These are phyloP conservation scores for Colletotrichum costaricense DNA, from an alignment of 2,329 filamentous ascomycete species.

Conservation along the genomic window DNA sequence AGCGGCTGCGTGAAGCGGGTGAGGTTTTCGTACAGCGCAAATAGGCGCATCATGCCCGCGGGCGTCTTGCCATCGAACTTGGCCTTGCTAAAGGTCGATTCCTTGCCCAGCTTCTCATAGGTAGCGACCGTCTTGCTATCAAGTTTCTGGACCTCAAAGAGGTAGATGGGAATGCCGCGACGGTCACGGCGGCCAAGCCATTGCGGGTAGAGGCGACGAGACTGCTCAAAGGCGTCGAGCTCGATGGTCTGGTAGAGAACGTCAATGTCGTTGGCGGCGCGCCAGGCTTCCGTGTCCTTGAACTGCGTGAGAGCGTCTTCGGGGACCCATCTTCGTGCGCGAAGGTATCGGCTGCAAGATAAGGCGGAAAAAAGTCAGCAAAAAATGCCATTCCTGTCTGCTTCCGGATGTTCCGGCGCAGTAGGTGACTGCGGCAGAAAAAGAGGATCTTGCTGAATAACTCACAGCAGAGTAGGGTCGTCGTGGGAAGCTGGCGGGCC, in stretches of 20 bases:
- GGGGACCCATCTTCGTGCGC: conserved; percentile 84
- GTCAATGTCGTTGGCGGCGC: conserved; percentile 81
- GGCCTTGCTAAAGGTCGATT: conserved; percentile 69
- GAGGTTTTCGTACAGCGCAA: conserved; percentile 93
- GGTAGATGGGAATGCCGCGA: conserved; percentile 90
- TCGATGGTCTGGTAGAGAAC: conserved; percentile 89
- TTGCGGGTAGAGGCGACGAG: conserved; percentile 88
- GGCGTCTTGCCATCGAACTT: conserved; percentile 75
- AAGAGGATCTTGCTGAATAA: conserved; percentile 28
- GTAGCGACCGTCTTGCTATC: conserved; percentile 83
- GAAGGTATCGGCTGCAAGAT: conserved; percentile 79
- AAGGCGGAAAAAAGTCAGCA: conserved; percentile 21
- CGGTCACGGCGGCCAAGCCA: conserved; percentile 93
- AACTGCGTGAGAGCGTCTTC: conserved; percentile 86
- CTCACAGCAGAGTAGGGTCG: conserved; percentile 78
- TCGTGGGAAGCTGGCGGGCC: conserved; percentile 73
- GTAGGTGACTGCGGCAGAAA: neutral
- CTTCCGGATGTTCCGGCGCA: conserved; percentile 1
- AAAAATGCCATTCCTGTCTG: neutral
- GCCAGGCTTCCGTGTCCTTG: conserved; percentile 89
- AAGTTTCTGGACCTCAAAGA: conserved; percentile 87
- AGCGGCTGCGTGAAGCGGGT: conserved; percentile 88
- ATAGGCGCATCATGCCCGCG: conserved; percentile 83
- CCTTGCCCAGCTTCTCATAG: conserved; percentile 76
- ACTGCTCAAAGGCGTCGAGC: conserved; percentile 83